Evolutionary conservation across 331 rosid species (phyloP).

Genomic region (Saraca asoca): DNA sequence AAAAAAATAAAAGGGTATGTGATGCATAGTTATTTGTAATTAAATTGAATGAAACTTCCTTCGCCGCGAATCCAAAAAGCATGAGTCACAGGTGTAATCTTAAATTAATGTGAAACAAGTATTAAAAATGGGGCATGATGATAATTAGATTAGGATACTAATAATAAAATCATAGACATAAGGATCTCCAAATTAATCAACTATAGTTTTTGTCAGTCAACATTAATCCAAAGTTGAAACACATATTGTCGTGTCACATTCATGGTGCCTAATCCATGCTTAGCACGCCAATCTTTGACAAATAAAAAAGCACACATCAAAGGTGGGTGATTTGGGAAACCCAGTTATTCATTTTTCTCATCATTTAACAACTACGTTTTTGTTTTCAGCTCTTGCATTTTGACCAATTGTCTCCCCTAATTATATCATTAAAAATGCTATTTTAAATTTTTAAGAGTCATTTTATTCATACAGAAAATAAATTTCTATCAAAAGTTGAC

Average conservation of each 20-base stretch:
- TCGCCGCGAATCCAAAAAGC: too few species aligned
- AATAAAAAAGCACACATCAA: slow-evolving; percentile 13
- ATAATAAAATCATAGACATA: slow-evolving; percentile 32
- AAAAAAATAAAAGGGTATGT: too few species aligned
- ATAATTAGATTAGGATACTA: slow-evolving; percentile 40
- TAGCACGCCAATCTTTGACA: slow-evolving; percentile 56
- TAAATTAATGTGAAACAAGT: slow-evolving; percentile 12
- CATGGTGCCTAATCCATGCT: slow-evolving; percentile 41
- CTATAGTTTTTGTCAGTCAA: slow-evolving; percentile 30
- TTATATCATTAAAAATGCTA: slow-evolving; percentile 20
- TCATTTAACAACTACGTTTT: slow-evolving; percentile 37
- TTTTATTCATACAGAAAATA: too few species aligned
- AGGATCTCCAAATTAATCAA: slow-evolving; percentile 6
- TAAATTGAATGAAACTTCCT: too few species aligned
- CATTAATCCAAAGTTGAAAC: slow-evolving; percentile 35
- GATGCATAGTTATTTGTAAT: too few species aligned
- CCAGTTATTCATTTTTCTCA: slow-evolving; percentile 27
- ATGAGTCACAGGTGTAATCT: not conserved
- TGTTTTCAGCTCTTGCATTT: slow-evolving; percentile 34
- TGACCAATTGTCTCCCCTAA: slow-evolving; percentile 37
- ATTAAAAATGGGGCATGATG: slow-evolving; percentile 37
- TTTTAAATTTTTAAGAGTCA: too few species aligned
- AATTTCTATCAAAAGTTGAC: too few species aligned
- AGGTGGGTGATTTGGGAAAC: slow-evolving; percentile 42
- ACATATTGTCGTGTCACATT: slow-evolving; percentile 42